Conservation (phyloP, 176 grass and related monocot genomes). For the Ensete ventricosum region DNA sequence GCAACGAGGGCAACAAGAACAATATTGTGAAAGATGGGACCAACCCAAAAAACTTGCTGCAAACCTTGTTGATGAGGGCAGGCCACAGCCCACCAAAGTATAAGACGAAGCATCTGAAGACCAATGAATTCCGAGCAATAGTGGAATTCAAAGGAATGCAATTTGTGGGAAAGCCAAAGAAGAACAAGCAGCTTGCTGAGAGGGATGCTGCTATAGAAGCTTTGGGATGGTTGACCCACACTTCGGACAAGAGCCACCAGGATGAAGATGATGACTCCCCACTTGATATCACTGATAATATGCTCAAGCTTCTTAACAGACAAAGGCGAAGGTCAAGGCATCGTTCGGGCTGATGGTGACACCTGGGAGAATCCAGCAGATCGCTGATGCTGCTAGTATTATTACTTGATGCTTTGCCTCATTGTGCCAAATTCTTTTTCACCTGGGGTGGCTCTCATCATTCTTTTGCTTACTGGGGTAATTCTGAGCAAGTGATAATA, state of each 20-base stretch:
- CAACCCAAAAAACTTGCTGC: constrained; percentile 83
- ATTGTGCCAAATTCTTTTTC: no score
- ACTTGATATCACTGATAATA: constrained; percentile 76
- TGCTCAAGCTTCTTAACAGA: constrained; percentile 77
- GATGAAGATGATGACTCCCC: constrained; percentile 46
- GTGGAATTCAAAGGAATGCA: constrained; percentile 99
- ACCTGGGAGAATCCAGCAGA: no score
- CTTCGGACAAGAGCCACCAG: constrained; percentile 50
- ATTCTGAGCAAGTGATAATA: no score
- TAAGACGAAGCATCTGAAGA: constrained; percentile 88
- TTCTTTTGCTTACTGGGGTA: no score
- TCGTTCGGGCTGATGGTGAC: neutral
- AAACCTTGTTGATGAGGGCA: constrained; percentile 88
- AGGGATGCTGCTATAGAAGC: constrained; percentile 89
- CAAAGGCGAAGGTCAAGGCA: constrained; percentile 39
- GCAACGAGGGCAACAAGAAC: constrained; percentile 33
- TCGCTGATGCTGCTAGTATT: no score
- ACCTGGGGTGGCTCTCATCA: no score
- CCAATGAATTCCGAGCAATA: constrained; percentile 83
- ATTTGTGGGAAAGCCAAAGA: constrained; percentile 84
- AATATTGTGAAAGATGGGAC: constrained; percentile 51
- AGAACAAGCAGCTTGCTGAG: constrained; percentile 85
- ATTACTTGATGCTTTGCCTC: no score
- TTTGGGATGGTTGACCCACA: constrained; percentile 75
- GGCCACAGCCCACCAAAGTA: constrained; percentile 85